Base-by-base conservation (phyloP, 1,284 basidiomycete species). In the Apiotrichum akiyoshidainum region DNA sequence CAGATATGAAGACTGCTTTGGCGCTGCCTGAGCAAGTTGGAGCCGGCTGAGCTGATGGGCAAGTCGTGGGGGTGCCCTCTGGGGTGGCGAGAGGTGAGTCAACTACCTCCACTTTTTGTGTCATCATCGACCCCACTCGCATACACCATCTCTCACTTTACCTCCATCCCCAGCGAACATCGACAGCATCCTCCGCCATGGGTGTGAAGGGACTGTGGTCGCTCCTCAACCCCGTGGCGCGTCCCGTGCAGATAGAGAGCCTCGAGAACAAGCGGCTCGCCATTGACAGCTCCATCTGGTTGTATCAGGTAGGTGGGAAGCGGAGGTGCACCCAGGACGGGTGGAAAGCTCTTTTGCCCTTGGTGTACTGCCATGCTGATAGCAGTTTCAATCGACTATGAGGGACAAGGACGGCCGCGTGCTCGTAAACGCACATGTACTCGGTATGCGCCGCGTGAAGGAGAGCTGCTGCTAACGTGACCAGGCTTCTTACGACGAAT, bases 261-360 rank as follows among this genome's bases (percentile, higher is more conserved):
- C 84, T 94, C 75, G 92, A 93, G 70, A 90, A 91, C 31, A 93
- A 92, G 74, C 80, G 86, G 5, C 85, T 97, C 79, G 93, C 93
- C 0, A 98, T 99, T 65, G 96, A 99, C 79, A 97, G 93, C 4
- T 97, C 92, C 65, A 97, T 99, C 67, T 99, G 96, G 96, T 87
- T 99, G 61, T 99, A 99, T 56, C 78, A 79, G 61, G 78, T 78
- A 31, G 41, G 70, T 49, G 12, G 0, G n/a, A n/a, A n/a, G n/a
- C n/a, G n/a, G n/a, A n/a, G n/a, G n/a, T n/a, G n/a, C n/a, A n/a
- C n/a, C n/a, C n/a, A n/a, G n/a, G n/a, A n/a, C n/a, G n/a, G n/a
- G n/a, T n/a, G n/a, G n/a, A n/a, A n/a, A n/a, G n/a, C n/a, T n/a
- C n/a, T n/a, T n/a, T n/a, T n/a, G n/a, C n/a, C n/a, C n/a, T n/a